Evolutionary conservation across 768 basidiomycete genomes (phyloP).

Genomic region (Phaffia tasmanica): DNA sequence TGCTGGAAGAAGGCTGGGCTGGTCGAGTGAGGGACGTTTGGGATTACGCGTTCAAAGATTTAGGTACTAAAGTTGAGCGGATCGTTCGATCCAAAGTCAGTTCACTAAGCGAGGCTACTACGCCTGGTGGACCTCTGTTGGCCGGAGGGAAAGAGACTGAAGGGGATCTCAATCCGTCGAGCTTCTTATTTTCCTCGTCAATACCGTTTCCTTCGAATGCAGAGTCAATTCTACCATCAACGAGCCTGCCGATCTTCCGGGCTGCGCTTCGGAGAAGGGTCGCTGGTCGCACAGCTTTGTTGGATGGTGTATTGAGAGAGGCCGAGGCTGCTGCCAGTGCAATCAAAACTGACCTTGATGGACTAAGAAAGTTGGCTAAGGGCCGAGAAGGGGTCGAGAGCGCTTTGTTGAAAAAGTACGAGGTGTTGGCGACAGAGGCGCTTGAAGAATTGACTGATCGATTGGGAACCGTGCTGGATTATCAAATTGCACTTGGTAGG

Average conservation of each 20-base stretch:
- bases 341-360: constrained; percentile 17
- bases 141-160: no score
- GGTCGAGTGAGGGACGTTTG: constrained; percentile 52
- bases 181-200: constrained; percentile 13
- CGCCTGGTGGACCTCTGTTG: neutral
- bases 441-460: constrained; percentile 1
- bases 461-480: constrained; percentile 8
- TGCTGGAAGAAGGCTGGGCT: constrained; percentile 51
- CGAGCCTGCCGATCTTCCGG: constrained; percentile 18
- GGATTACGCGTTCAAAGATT: constrained; percentile 42
- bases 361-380: neutral
- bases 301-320: constrained; percentile 19
- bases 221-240: constrained; percentile 8
- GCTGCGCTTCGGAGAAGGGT: constrained; percentile 19
- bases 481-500: neutral
- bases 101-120: neutral
- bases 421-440: neutral
- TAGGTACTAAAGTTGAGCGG: neutral
- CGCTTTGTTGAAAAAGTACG: neutral
- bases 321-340: constrained; percentile 5
- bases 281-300: constrained; percentile 11
- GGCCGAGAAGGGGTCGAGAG: neutral
- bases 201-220: constrained; percentile 14
- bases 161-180: constrained; percentile 16
- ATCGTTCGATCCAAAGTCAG: neutral